Conservation (phyloP, 2,329 filamentous ascomycete species). For the Phialophora macrospora region DNA sequence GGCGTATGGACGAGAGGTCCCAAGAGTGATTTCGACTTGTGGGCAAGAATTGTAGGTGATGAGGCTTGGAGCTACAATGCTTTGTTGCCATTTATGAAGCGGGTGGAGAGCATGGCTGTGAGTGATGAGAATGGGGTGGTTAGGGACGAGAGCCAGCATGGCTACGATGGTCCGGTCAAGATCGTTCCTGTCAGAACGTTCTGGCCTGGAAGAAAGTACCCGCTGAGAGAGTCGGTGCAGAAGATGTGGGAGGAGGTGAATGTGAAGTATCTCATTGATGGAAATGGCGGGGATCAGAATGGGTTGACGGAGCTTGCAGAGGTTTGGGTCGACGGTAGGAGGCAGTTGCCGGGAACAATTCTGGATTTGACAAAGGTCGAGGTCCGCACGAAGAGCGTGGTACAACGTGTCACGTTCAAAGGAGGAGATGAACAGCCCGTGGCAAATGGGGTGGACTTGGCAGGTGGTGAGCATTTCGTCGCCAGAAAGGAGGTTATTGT, state of each 20-base stretch:
- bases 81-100: conserved; percentile 55
- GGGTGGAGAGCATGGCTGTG: conserved; percentile 43
- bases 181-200: conserved; percentile 15
- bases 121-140: not conserved
- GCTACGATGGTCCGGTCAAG: conserved; percentile 23
- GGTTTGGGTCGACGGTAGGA: conserved; percentile 40
- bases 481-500: conserved; percentile 52
- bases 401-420: conserved; percentile 37
- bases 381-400: conserved; percentile 37
- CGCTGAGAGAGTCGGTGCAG: conserved; percentile 45
- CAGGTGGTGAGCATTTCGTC: conserved; percentile 30
- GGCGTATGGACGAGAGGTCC: conserved; percentile 52
- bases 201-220: conserved; percentile 41
- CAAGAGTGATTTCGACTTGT: conserved; percentile 53
- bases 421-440: conserved; percentile 14
- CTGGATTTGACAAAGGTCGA: conserved; percentile 23
- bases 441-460: conserved; percentile 42
- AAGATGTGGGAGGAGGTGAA: conserved; percentile 49
- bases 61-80: conserved; percentile 53
- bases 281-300: conserved; percentile 41
- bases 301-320: conserved; percentile 43
- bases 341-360: conserved; percentile 41
- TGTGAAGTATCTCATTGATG: conserved; percentile 38
- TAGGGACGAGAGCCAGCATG: conserved; percentile 25
- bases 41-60: conserved; percentile 51